Percentiles rank a stretch among this genome's conserved stretches.
Conservation (phyloP, 2,329 filamentous ascomycete genomes). For the Diaporthe ampelina region DNA sequence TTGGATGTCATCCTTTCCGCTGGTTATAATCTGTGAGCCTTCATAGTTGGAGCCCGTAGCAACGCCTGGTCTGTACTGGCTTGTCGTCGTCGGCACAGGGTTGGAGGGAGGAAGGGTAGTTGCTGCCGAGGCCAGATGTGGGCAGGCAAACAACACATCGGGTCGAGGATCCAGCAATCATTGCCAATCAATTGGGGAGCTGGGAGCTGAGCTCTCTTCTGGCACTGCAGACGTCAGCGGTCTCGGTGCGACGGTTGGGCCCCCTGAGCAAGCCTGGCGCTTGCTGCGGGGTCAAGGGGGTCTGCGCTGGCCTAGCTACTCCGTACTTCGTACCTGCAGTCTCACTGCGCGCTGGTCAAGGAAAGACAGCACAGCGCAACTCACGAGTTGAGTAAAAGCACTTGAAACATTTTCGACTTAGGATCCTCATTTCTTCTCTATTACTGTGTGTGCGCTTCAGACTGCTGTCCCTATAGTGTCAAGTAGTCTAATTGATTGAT, state of each 20-base stretch:
- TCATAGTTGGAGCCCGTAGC: constrained; percentile 36
- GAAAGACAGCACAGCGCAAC: not conserved
- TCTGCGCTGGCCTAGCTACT: not conserved
- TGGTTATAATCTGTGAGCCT: constrained; percentile 39
- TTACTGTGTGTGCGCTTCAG: constrained; percentile 30
- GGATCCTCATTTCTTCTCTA: not conserved
- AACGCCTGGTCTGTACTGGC: constrained; percentile 2
- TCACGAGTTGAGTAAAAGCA: not conserved
- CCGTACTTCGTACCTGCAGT: too few species aligned
- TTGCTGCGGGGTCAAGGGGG: constrained; percentile 22
- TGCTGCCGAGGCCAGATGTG: constrained; percentile 26
- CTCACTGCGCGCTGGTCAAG: not conserved
- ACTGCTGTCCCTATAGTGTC: constrained; percentile 29
- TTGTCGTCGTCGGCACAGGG: constrained; percentile 1
- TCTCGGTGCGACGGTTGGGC: constrained; percentile 25
- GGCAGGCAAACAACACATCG: constrained; percentile 11
- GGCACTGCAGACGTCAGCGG: constrained; percentile 36
- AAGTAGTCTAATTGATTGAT: constrained; percentile 38
- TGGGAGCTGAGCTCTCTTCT: constrained; percentile 12
- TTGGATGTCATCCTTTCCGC: constrained; percentile 73
- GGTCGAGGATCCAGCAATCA: not conserved
- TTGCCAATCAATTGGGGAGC: constrained; percentile 18
- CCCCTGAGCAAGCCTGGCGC: constrained; percentile 12
- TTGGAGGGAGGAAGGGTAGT: not conserved
- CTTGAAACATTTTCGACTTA: too few species aligned